Evolutionary conservation across 2,329 filamentous ascomycete genomes (phyloP), one percentile per base, ranked within the genome.

Genomic region (Cladophialophora chaetospira): DNA sequence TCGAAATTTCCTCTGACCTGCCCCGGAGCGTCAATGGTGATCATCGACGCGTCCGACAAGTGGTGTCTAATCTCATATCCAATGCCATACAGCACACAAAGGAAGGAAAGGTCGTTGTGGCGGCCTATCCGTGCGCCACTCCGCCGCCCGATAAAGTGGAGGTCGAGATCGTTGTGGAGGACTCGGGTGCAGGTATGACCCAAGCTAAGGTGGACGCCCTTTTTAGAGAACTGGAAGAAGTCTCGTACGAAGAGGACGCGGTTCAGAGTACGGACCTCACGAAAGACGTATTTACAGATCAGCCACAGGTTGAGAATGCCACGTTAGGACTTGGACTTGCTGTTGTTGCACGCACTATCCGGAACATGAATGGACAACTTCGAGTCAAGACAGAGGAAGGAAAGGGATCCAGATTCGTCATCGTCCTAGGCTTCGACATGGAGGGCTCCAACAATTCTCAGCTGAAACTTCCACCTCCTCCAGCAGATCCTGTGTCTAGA

Each of bases 341-440:
- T 0, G 80, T 95, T 10, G 91, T 96, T n/a, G 88, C 89, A 13
- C 84, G 91, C 33, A 89, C 91, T 31, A 80, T 96, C 28, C 83
- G 86, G n/a, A 96, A 91, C 67, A 94, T 96, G 89, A 87, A 93
- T 57, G 92, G 91, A 0, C 91, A 96, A 67, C 72, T 96, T 26
- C 84, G 90, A 1, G 75, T 96, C 1, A 93, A 91, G 66, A 96
- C 91, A 0, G 89, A 94, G 66, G 82, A 88, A 68, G 88, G 88
- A 1, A 88, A 87, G 65, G 91, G 92, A 0, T 92, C 91, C 15
- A 82, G 88, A 50, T 96, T 96, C 62, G 85, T 91, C 17, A 83
- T 96, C 21, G 84, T 89, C 61, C 75, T 96, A 26, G 87, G 88
- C 0, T 94, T 96, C 62, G 53, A 79, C 85, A 5, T 69, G 92